Evolutionary conservation across 148 eudicot genomes (phyloP).

Genomic region (Vaccinium macrocarpon): DNA sequence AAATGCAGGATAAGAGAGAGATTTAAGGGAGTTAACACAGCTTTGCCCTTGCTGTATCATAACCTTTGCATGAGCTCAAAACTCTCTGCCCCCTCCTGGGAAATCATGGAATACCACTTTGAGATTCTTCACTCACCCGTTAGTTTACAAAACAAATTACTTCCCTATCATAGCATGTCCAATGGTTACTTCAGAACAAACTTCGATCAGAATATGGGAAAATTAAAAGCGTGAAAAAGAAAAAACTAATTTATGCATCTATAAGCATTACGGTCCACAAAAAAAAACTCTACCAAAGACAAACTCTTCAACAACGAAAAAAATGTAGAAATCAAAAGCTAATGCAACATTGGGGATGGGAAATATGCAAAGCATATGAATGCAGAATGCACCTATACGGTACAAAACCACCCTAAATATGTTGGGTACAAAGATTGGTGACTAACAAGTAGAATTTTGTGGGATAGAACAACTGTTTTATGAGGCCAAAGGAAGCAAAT

Average conservation of each 20-base stretch:
- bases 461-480: no score
- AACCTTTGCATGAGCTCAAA: conserved; percentile 70
- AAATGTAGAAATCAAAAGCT: background rate
- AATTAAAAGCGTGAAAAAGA: background rate
- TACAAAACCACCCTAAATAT: background rate
- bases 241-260: background rate
- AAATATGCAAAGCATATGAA: conserved; percentile 6
- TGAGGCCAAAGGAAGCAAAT: no score
- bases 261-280: background rate
- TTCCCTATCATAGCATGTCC: conserved; percentile 20
- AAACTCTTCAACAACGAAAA: background rate
- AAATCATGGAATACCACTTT: conserved; percentile 72
- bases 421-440: no score
- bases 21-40: conserved; percentile 39
- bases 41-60: conserved; percentile 60
- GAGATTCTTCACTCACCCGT: conserved; percentile 21
- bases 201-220: background rate
- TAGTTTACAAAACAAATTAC: conserved; percentile 44
- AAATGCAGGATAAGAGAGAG: conserved; percentile 33
- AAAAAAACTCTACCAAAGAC: background rate
- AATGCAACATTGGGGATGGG: background rate
- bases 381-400: background rate
- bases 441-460: no score
- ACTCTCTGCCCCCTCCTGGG: conserved; percentile 58
- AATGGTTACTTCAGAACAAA: conserved; percentile 4